Base-by-base conservation (phyloP, 768 basidiomycete genomes). In the Podaxis sp. region DNA sequence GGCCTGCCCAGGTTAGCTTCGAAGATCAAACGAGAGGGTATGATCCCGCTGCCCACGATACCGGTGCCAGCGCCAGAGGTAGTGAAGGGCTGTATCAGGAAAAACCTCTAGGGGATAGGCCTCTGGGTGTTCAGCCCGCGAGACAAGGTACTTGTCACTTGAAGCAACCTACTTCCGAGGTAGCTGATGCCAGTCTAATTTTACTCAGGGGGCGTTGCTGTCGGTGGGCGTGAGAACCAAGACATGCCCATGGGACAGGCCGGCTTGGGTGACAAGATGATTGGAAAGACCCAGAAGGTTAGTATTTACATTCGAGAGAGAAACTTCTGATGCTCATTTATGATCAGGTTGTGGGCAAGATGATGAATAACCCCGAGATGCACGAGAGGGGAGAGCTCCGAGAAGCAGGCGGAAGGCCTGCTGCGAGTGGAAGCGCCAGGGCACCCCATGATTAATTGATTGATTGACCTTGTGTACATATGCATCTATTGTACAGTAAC, bases 281-380 rank as follows among this genome's bases (percentile, higher is more conserved):
- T 85, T 38, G 86, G 86, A 2, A 87, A 87, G 74, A 76, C 81
- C 0, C 77, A 87, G 66, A 80, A 87, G 78, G 86, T 84, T 13
- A 1, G 68, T 37, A 40, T 33, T 13, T 13, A 8, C 11, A 15
- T 40, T 13, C 57, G 5, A 12, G 11, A 29, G 2, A 4, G 0
- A 0, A 27, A 5, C 11, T 17, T 38, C 13, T 3, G 2, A 19
- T 7, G 6, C 49, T 19, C 46, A 40, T 12, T 4, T 15, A 51
- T 40, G 19, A 29, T 12, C 40, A 4, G 22, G 22, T 52, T 51
- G 85, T 80, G 29, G 85, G 85, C 7, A 86, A 87, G 69, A 58
- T 75, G 38, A 72, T 73, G 13, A 58, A 77, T 22, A 84, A 87
- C 9, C 70, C 77, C 0, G 84, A 80, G 6, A 56, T 83, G 71